Percentiles rank a stretch among this genome's conserved stretches.
Conservation (phyloP, 1,139 yeast genomes). For the Diutina mesorugosa region DNA sequence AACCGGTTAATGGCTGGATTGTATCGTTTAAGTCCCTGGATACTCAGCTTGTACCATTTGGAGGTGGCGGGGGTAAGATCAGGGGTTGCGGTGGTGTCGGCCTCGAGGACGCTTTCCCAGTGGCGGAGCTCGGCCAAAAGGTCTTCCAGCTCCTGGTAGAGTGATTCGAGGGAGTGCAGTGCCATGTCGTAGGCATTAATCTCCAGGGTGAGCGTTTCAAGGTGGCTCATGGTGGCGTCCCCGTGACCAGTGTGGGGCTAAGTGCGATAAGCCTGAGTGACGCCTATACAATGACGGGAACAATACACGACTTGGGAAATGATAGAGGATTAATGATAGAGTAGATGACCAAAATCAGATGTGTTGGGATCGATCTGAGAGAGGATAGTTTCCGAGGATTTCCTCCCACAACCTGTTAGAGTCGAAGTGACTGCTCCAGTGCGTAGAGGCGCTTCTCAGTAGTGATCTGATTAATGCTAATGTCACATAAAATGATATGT, state of each 20-base stretch:
- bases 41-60: slow-evolving; percentile 26
- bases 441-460: too few relatives aligned
- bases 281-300: too few relatives aligned
- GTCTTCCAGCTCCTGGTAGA: slow-evolving; percentile 14
- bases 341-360: too few relatives aligned
- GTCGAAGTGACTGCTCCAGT: too few relatives aligned
- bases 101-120: slow-evolving; percentile 16
- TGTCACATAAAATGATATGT: too few relatives aligned
- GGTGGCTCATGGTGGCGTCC: slow-evolving; percentile 9
- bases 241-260: not conserved
- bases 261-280: not conserved
- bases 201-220: slow-evolving; percentile 18
- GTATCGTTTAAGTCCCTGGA: slow-evolving; percentile 20
- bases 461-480: too few relatives aligned
- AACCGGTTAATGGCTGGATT: slow-evolving; percentile 25
- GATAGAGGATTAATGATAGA: too few relatives aligned
- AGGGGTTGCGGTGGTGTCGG: not conserved
- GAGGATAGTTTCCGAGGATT: too few relatives aligned
- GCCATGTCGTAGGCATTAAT: slow-evolving; percentile 10
- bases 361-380: too few relatives aligned
- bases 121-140: slow-evolving; percentile 15
- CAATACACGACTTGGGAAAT: too few relatives aligned
- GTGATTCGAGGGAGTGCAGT: slow-evolving; percentile 2
- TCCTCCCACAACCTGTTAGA: too few relatives aligned
- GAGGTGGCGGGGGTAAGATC: slow-evolving; percentile 5